phyloP scores from a whole-genome alignment of 2,329 filamentous ascomycete genomes.

The Teratosphaeria epicoccoides region DNA sequence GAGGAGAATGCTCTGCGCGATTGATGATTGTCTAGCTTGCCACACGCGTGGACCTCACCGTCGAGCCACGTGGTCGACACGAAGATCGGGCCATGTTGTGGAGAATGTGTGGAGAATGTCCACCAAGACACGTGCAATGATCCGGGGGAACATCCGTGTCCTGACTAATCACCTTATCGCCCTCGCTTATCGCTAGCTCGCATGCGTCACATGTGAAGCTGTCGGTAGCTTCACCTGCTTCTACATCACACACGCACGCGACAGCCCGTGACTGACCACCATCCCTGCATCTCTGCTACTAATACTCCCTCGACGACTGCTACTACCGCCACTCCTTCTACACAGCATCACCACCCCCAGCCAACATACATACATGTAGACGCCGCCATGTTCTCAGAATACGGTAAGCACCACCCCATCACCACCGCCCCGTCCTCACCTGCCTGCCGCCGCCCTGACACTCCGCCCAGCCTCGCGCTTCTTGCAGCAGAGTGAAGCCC shows the following conservation, averaged over 20 bases:
- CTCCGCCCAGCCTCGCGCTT: slow-evolving; percentile 67
- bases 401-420: slow-evolving; percentile 43
- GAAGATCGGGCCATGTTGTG: neutral
- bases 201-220: neutral
- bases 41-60: too few relatives aligned
- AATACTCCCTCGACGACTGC: too few relatives aligned
- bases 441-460: slow-evolving; percentile 49
- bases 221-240: neutral
- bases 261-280: neutral
- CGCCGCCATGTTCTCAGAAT: slow-evolving; percentile 73
- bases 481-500: slow-evolving; percentile 89
- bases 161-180: too few relatives aligned
- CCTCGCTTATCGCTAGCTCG: neutral
- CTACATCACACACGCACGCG: neutral
- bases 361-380: too few relatives aligned
- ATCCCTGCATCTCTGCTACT: too few relatives aligned
- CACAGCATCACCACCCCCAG: too few relatives aligned
- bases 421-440: slow-evolving; percentile 25
- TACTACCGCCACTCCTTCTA: too few relatives aligned
- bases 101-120: neutral
- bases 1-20: too few relatives aligned
- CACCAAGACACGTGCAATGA: neutral
- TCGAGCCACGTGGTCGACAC: too few relatives aligned
- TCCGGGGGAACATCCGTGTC: neutral
- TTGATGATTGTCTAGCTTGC: too few relatives aligned